phyloP scores from a whole-genome alignment of 768 basidiomycete species.

The Neoboletus magnificus region DNA sequence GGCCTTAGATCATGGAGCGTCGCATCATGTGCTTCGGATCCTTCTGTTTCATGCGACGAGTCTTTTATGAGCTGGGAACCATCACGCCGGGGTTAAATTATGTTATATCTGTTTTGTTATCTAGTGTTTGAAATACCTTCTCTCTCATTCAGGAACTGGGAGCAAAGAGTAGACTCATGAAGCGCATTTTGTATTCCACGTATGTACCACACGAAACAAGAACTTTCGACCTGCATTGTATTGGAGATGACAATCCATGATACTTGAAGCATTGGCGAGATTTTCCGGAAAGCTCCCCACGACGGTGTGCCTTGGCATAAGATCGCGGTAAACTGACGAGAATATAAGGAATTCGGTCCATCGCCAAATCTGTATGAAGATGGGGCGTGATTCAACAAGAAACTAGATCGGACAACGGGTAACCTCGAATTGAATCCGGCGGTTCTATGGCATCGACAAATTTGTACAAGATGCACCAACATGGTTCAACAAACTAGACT shows the following conservation, averaged over 20 bases:
- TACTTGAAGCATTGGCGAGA: background rate
- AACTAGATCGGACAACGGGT: background rate
- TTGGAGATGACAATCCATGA: background rate
- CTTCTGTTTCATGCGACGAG: slow-evolving; percentile 46
- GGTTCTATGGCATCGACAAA: background rate
- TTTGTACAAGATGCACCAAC: background rate
- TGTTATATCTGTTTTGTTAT: background rate
- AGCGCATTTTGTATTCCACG: slow-evolving; percentile 3
- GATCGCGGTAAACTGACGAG: background rate
- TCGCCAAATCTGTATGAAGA: background rate
- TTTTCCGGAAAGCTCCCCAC: background rate
- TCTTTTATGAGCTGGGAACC: slow-evolving; percentile 64
- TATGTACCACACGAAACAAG: background rate
- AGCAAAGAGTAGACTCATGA: background rate
- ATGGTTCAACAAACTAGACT: background rate
- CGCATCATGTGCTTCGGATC: slow-evolving; percentile 20
- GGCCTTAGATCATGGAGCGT: slow-evolving; percentile 19
- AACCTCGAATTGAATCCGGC: background rate
- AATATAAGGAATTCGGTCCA: background rate
- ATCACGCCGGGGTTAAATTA: slow-evolving; percentile 32
- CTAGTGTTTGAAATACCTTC: background rate
- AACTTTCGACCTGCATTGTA: background rate
- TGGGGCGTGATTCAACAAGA: background rate
- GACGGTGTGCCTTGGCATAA: background rate
- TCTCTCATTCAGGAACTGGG: background rate